Evolutionary conservation across 2,329 filamentous ascomycete species (phyloP).

Genomic region (Cladophialophora carrionii): DNA sequence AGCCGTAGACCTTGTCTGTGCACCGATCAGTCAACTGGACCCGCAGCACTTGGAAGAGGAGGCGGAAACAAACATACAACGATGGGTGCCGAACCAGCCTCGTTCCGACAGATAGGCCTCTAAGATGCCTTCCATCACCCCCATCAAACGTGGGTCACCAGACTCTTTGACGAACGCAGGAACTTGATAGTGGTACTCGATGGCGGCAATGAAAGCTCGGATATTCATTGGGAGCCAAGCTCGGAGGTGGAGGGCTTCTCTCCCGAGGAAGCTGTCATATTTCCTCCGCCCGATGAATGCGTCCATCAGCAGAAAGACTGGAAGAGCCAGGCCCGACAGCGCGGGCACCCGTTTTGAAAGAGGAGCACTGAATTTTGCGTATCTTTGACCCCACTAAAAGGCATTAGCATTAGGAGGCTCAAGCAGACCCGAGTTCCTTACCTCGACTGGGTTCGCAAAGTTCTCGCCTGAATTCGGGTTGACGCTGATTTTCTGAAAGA

Average conservation of each 20-base stretch:
- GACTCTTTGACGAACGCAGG: constrained; percentile 26
- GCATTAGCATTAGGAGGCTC: constrained; percentile 1
- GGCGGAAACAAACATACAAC: constrained; percentile 5
- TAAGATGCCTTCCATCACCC: constrained; percentile 29
- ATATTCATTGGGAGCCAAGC: constrained; percentile 28
- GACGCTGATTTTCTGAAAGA: constrained; percentile 30
- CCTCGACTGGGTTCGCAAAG: constrained; percentile 30
- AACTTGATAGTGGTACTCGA: constrained; percentile 29
- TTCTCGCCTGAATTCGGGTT: constrained; percentile 30
- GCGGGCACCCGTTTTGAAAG: constrained; percentile 28
- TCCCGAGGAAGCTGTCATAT: constrained; percentile 22
- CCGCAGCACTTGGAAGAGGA: not conserved
- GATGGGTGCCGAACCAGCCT: constrained; percentile 29
- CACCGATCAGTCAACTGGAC: not conserved
- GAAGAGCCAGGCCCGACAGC: constrained; percentile 24
- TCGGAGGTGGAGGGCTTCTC: constrained; percentile 24
- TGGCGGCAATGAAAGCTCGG: constrained; percentile 28
- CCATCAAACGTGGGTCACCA: constrained; percentile 27
- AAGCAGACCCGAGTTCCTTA: constrained; percentile 1
- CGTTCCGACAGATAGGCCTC: constrained; percentile 27
- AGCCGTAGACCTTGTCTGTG: constrained; percentile 30
- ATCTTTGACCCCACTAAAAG: constrained; percentile 28
- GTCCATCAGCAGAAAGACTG: constrained; percentile 29
- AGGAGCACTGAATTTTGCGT: constrained; percentile 29
- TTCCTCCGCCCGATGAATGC: constrained; percentile 25